Conservation (phyloP, 1,139 yeast species). For the Saccharomyces pastorianus region DNA sequence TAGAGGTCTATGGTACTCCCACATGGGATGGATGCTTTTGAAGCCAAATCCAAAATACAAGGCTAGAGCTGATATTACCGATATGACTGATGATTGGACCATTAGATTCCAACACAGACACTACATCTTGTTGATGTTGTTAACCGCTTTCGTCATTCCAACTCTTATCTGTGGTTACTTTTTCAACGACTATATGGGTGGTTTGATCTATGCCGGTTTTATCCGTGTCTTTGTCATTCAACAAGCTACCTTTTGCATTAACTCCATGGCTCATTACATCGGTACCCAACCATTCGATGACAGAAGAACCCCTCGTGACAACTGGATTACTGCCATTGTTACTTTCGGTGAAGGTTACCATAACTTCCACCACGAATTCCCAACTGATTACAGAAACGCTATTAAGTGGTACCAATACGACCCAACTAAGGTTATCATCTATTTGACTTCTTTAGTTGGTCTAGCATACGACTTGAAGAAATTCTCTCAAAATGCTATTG, state of each 20-base stretch:
- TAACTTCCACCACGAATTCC: slow-evolving; percentile 98
- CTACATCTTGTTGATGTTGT: slow-evolving; percentile 59
- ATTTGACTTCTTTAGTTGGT: slow-evolving; percentile 65
- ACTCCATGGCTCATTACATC: slow-evolving; percentile 96
- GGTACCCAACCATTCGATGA: slow-evolving; percentile 98
- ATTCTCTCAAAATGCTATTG: slow-evolving; percentile 90
- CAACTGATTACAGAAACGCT: slow-evolving; percentile 96
- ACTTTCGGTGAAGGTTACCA: slow-evolving; percentile 99
- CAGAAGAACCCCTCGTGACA: slow-evolving; percentile 95
- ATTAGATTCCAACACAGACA: slow-evolving; percentile 92
- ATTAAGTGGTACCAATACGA: slow-evolving; percentile 98
- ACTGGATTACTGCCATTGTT: slow-evolving; percentile 84
- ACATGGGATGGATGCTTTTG: slow-evolving; percentile 95
- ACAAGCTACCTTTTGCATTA: slow-evolving; percentile 97
- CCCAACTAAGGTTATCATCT: slow-evolving; percentile 84
- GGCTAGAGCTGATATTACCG: slow-evolving; percentile 95
- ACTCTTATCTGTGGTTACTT: slow-evolving; percentile 64
- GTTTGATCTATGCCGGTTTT: slow-evolving; percentile 84
- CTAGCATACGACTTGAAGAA: slow-evolving; percentile 85
- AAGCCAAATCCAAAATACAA: slow-evolving; percentile 90
- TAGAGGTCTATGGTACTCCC: slow-evolving; percentile 90
- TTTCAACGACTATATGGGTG: slow-evolving; percentile 91
- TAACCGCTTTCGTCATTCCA: slow-evolving; percentile 68
- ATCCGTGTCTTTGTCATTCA: slow-evolving; percentile 77
- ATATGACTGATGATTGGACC: slow-evolving; percentile 81